Percentiles rank a stretch among this genome's conserved stretches.
phyloP scores from a whole-genome alignment of 148 eudicot species.

The Rhododendron henanense region DNA sequence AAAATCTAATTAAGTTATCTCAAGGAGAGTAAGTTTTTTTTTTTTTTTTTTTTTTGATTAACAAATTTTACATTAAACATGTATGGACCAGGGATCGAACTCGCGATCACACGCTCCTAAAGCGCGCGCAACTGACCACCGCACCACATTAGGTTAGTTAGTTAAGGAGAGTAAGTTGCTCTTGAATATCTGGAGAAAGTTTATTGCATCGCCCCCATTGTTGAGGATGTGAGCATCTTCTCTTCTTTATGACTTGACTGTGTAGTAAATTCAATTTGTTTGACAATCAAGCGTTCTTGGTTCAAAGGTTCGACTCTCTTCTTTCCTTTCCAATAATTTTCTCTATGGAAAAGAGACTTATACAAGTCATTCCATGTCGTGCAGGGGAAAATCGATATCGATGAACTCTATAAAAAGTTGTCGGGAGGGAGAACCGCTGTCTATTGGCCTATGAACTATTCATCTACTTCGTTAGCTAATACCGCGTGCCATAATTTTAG shows the following conservation, averaged over 20 bases:
- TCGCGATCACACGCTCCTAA: no score
- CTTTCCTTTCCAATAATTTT: not conserved
- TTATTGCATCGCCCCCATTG: constrained; percentile 62
- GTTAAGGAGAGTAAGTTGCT: constrained; percentile 40
- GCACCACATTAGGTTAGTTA: no score
- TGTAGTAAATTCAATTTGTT: not conserved
- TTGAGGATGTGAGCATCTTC: constrained; percentile 71
- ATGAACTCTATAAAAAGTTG: constrained; percentile 50
- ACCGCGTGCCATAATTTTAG: not conserved
- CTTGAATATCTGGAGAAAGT: constrained; percentile 87
- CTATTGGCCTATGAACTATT: not conserved
- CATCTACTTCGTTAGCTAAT: not conserved
- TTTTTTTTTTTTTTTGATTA: no score
- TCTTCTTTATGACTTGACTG: not conserved
- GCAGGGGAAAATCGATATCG: constrained; percentile 74
- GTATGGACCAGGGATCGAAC: no score
- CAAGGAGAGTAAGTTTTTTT: constrained; percentile 62
- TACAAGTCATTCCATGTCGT: not conserved
- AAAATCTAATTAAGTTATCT: constrained; percentile 89
- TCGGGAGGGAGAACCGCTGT: constrained; percentile 21
- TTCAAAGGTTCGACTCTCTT: not conserved
- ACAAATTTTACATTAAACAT: no score
- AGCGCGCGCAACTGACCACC: no score
- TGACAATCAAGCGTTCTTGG: not conserved
- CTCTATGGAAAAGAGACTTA: not conserved